These are phyloP conservation scores for Sonneratia alba DNA, from an alignment of 345 rosid genomes.

Conservation along the genomic window DNA sequence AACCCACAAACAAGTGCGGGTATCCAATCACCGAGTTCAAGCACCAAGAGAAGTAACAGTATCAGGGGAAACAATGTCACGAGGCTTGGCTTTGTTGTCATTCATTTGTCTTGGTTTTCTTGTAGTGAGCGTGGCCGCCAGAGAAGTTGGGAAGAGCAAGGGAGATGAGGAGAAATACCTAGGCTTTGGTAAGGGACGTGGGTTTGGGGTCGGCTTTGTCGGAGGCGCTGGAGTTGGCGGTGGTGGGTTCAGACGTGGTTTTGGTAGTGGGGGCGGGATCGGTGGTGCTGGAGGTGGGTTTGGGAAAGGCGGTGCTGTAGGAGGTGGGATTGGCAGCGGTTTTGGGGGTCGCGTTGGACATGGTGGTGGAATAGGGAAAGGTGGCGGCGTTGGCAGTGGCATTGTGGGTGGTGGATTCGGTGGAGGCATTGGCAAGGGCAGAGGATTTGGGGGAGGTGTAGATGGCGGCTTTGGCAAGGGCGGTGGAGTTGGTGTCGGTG, in stretches of 20 bases:
- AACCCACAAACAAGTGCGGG: neutral
- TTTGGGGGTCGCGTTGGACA: neutral
- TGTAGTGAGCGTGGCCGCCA: conserved; percentile 1
- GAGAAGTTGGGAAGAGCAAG: neutral
- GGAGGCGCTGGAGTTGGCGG: conserved; percentile 1
- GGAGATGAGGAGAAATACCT: neutral
- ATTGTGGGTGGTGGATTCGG: neutral
- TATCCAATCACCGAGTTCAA: neutral
- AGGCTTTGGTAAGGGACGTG: conserved; percentile 10
- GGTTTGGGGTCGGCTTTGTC: conserved; percentile 5
- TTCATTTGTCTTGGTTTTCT: conserved; percentile 8
- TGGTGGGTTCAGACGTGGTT: neutral
- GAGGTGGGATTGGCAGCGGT: neutral
- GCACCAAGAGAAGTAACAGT: neutral
- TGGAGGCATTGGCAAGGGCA: neutral
- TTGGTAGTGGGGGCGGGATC: neutral
- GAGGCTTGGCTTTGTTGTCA: conserved; percentile 5
- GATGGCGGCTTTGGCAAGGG: neutral
- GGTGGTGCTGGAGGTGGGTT: neutral
- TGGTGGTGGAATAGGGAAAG: neutral
- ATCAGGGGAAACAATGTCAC: neutral
- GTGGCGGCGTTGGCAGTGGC: neutral
- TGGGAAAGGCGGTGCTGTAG: neutral
- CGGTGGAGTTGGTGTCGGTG: neutral
- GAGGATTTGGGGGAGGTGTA: neutral